phyloP scores from a whole-genome alignment of 106 monocot species.

The Ottelia alismoides region DNA sequence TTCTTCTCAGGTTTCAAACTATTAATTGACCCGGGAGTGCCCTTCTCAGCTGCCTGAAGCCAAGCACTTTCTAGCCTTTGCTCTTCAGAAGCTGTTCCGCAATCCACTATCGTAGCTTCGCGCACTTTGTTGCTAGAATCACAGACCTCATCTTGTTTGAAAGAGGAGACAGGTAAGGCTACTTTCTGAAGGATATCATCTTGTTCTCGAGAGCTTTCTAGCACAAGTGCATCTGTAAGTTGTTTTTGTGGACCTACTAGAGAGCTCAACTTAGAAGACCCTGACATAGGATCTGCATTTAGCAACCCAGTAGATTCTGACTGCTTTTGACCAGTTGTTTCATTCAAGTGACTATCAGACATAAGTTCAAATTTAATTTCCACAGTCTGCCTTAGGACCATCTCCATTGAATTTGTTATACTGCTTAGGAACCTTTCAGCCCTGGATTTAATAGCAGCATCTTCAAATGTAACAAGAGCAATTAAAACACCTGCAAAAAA shows the following conservation, averaged over 20 bases:
- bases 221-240: no score
- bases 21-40: slow-evolving; percentile 15
- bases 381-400: slow-evolving; percentile 42
- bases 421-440: slow-evolving; percentile 76
- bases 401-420: slow-evolving; percentile 82
- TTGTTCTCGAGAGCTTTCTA: slow-evolving; percentile 9
- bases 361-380: slow-evolving; percentile 42
- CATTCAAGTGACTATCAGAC: slow-evolving; percentile 14
- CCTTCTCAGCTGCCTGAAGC: slow-evolving; percentile 46
- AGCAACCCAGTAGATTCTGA: slow-evolving; percentile 3
- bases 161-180: slow-evolving; percentile 4
- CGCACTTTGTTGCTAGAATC: no score
- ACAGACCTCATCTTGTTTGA: no score
- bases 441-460: slow-evolving; percentile 35
- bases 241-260: no score
- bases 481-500: slow-evolving; percentile 38
- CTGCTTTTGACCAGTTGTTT: neutral
- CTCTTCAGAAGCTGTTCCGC: slow-evolving; percentile 16
- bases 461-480: slow-evolving; percentile 55
- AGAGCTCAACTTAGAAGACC: no score
- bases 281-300: no score
- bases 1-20: slow-evolving; percentile 6
- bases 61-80: slow-evolving; percentile 67
- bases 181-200: slow-evolving; percentile 1
- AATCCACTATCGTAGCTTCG: no score